Conservation (phyloP, 2,329 filamentous ascomycete genomes). For the Penicillium occitanis region DNA sequence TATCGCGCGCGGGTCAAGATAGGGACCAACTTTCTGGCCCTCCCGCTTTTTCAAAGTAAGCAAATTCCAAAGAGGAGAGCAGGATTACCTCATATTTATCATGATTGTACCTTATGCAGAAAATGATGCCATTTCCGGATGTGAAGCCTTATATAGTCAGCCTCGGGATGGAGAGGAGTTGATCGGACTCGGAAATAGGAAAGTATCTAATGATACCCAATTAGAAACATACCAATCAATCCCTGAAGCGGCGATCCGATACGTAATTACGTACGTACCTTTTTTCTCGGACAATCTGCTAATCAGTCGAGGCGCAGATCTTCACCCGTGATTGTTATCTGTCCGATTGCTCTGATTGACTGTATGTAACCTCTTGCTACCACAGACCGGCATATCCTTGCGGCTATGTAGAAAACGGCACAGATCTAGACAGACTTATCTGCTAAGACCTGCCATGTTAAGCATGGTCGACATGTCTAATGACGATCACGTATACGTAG, state of each 20-base stretch:
- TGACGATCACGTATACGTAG: background rate
- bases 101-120: background rate
- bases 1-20: background rate
- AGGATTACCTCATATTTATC: slow-evolving; percentile 2
- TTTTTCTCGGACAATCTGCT: background rate
- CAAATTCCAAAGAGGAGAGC: background rate
- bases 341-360: background rate
- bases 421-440: background rate
- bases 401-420: background rate
- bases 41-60: background rate
- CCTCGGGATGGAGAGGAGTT: background rate
- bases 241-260: background rate
- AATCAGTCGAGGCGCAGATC: background rate
- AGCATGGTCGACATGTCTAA: background rate
- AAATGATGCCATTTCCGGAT: background rate
- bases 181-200: background rate
- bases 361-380: background rate
- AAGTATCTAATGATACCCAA: background rate
- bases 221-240: background rate
- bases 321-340: background rate
- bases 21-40: background rate
- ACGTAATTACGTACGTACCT: background rate
- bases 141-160: background rate
- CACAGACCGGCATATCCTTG: background rate
- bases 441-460: background rate